phyloP scores from a whole-genome alignment of 257 asterid genomes.

The Paraleonurus japonicus region DNA sequence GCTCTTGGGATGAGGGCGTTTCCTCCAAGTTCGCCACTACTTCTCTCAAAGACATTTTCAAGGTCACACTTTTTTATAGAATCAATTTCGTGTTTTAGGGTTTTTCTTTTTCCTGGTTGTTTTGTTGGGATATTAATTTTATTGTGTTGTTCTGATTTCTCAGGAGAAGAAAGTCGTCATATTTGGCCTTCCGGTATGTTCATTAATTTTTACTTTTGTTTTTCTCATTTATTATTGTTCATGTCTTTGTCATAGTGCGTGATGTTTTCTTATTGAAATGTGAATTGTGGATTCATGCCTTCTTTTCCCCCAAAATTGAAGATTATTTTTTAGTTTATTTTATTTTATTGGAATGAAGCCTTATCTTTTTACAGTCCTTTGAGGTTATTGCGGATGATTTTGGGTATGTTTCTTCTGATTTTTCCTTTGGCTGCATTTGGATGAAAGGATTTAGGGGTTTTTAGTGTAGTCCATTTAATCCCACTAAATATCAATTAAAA shows the following conservation, averaged over 20 bases:
- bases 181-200: constrained; percentile 96
- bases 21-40: constrained; percentile 86
- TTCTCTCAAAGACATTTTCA: constrained; percentile 67
- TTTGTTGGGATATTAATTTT: constrained; percentile 3
- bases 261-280: not conserved
- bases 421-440: not conserved
- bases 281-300: not conserved
- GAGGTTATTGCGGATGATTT: not conserved
- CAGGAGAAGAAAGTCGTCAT: constrained; percentile 94
- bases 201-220: not conserved
- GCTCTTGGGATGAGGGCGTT: constrained; percentile 95
- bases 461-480: not conserved
- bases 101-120: constrained; percentile 14
- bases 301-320: not conserved
- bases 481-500: not conserved
- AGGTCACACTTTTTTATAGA: constrained; percentile 35
- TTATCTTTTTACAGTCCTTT: not conserved
- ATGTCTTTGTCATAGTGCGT: not conserved
- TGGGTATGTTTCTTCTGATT: not conserved
- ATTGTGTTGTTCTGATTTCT: constrained; percentile 22
- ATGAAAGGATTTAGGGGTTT: no score
- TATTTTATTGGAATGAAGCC: not conserved
- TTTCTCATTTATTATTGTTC: not conserved
- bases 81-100: not conserved
- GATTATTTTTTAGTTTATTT: not conserved